phyloP scores from a whole-genome alignment of 371 early-diverging fungal genomes.

The Capillidium rhysosporum region DNA sequence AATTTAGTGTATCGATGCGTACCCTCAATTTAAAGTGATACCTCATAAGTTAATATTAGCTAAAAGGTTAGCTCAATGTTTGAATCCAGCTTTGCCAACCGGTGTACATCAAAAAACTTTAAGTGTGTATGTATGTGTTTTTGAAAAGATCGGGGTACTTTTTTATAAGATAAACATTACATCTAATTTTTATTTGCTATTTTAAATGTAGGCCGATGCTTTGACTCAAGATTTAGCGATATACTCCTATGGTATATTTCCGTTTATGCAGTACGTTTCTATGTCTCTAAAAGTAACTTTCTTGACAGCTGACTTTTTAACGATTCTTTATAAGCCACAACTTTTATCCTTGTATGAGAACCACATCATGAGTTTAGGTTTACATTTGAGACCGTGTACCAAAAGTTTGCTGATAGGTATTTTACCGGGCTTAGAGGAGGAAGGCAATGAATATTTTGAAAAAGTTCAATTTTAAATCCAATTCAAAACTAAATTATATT shows the following conservation, averaged over 20 bases:
- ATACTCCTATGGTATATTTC: conserved; percentile 81
- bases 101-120: conserved; percentile 97
- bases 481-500: too few relatives aligned
- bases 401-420: conserved; percentile 65
- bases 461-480: conserved; percentile 18
- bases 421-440: conserved; percentile 78
- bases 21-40: conserved; percentile 49
- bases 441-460: conserved; percentile 70
- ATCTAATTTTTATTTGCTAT: background rate
- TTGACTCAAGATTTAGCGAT: conserved; percentile 61
- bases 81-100: conserved; percentile 96
- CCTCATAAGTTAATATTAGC: conserved; percentile 75
- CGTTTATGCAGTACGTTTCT: conserved; percentile 72
- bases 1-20: conserved; percentile 53
- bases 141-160: conserved; percentile 60
- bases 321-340: conserved; percentile 32
- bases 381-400: conserved; percentile 43
- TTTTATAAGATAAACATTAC: background rate
- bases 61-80: conserved; percentile 92
- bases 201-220: conserved; percentile 30
- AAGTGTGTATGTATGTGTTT: conserved; percentile 75
- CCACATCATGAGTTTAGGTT: conserved; percentile 49
- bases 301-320: background rate
- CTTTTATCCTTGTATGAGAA: conserved; percentile 50
- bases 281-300: conserved; percentile 52